Base-by-base conservation (phyloP, 2,329 filamentous ascomycete species). In the Colletotrichum chrysophilum region DNA sequence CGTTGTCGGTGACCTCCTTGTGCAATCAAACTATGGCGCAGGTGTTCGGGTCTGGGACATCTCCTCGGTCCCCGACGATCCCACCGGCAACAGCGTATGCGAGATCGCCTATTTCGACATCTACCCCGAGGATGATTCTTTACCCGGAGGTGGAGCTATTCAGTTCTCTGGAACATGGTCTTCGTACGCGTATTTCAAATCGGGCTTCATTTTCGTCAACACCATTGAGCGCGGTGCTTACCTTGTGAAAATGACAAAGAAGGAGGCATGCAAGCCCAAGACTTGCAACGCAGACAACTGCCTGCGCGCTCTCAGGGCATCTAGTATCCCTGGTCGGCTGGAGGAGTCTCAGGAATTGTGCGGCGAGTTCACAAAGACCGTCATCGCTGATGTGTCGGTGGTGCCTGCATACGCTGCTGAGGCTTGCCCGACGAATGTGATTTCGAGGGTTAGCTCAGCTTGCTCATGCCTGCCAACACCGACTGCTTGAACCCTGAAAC, bases 31-130 rank as follows among this genome's bases (percentile, higher is more conserved):
- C 81, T 89, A 88, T 76, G 86, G 83, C n/a, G 79, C 83, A 30
- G 87, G 87, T 21, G 78, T 89, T 16, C 83, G 82, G 66, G 79
- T 85, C 8, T 77, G 83, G 26, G 83, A 85, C 32, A 70, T 85
- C 14, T 80, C 81, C 0, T 82, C 80, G 1, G 79, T 85, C 3
- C 79, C 80, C 14, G 70, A 71, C 30, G 83, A 84, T 48, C 82
- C 82, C 2, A 85, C 84, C 2, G 87, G 87, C 14, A 82, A 79
- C 16, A 79, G 79, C 3, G 83, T 89, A 67, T 83, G 84, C 77
- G 85, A 88, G 78, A 84, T 86, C 8, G 87, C 82, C 0, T 88
- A 83, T 81, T 89, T 89, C 76, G 87, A 89, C 73, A 84, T 85
- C 66, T 85, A 88, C 77, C 87, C 87, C 6, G 87, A 88, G 78